Conservation (phyloP, 148 eudicot species). For the Chenopodium formosanum region DNA sequence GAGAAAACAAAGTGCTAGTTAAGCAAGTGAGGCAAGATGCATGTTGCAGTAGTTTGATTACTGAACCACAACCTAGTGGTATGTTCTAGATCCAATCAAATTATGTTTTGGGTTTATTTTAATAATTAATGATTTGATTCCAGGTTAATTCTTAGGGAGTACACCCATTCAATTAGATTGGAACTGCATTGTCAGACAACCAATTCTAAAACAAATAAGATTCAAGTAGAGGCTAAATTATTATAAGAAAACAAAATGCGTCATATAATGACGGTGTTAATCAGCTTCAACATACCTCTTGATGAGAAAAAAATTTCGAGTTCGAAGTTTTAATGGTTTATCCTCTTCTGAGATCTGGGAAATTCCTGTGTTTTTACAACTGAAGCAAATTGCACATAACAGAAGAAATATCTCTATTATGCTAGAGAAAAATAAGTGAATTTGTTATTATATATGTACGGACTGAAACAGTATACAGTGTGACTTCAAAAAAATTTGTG, state of each 20-base stretch:
- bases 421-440: neutral
- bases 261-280: neutral
- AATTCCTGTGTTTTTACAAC: neutral
- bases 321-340: neutral
- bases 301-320: neutral
- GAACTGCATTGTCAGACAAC: neutral
- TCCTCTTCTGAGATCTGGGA: neutral
- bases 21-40: neutral
- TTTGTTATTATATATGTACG: neutral
- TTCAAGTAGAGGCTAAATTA: neutral
- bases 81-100: neutral
- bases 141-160: neutral
- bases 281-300: neutral
- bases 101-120: neutral
- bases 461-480: constrained; percentile 15
- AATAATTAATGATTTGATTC: neutral
- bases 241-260: neutral
- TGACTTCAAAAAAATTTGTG: constrained; percentile 5
- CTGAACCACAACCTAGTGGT: neutral
- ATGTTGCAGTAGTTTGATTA: neutral
- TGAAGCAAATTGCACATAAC: neutral
- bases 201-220: neutral
- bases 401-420: neutral
- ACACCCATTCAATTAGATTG: neutral
- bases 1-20: neutral